These are phyloP conservation scores for Whalleya microplaca DNA, from an alignment of 2,329 filamentous ascomycete genomes.

Conservation along the genomic window DNA sequence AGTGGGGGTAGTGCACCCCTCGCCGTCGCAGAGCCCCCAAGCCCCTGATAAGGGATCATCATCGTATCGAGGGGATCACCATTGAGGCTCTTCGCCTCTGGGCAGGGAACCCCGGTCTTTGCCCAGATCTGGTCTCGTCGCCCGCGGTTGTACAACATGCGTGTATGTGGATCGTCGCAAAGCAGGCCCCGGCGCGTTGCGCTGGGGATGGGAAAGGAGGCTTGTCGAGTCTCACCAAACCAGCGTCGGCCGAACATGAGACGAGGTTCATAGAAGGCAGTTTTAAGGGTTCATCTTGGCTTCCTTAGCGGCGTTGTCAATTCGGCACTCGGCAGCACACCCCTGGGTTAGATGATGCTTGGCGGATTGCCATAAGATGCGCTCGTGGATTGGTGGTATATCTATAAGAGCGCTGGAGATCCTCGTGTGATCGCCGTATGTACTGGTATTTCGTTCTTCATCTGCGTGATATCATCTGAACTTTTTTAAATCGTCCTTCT, in stretches of 20 bases:
- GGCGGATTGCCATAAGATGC: no score
- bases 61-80: no score
- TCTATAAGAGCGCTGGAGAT: background rate
- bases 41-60: conserved; percentile 10
- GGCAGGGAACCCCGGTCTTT: background rate
- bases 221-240: no score
- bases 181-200: no score
- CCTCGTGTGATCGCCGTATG: conserved; percentile 5
- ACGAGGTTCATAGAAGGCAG: background rate
- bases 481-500: conserved; percentile 25
- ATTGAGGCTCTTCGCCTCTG: conserved; percentile 18
- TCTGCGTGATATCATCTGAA: no score
- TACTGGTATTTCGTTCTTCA: background rate
- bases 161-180: no score
- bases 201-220: no score
- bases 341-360: no score
- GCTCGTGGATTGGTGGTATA: no score
- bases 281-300: background rate
- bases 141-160: background rate
- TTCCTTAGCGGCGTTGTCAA: background rate
- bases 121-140: background rate
- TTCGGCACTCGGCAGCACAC: no score
- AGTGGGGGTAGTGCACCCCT: background rate
- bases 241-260: no score
- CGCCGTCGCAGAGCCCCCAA: conserved; percentile 11